These are phyloP conservation scores for Jamesozyma jinghongensis DNA, from an alignment of 805 yeast genomes.

Conservation along the genomic window DNA sequence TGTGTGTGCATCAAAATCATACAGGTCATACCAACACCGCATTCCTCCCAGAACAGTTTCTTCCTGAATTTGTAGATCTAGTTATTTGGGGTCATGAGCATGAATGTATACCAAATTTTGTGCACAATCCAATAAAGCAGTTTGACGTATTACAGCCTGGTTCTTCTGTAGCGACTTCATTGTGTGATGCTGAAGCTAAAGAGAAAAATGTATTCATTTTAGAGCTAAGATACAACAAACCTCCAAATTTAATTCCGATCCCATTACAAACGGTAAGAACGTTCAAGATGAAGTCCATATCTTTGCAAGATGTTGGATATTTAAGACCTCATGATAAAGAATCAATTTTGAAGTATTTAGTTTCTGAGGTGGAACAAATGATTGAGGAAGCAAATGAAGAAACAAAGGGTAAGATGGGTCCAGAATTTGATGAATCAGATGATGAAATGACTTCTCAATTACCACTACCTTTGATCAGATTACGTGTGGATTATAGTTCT, in stretches of 20 bases:
- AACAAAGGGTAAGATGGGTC: constrained; percentile 33
- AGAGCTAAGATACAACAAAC: constrained; percentile 48
- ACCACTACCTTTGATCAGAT: constrained; percentile 76
- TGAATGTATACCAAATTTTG: constrained; percentile 73
- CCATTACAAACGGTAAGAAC: constrained; percentile 62
- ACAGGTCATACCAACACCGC: constrained; percentile 70
- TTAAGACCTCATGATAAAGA: constrained; percentile 54
- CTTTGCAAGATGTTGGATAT: constrained; percentile 42
- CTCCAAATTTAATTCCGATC: constrained; percentile 41
- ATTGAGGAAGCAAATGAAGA: constrained; percentile 48
- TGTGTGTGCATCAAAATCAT: constrained; percentile 91
- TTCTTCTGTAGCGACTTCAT: constrained; percentile 84
- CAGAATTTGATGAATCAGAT: constrained; percentile 7
- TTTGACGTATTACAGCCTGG: constrained; percentile 88
- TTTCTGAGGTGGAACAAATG: constrained; percentile 55
- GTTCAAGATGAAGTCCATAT: constrained; percentile 61
- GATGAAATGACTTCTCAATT: constrained; percentile 27
- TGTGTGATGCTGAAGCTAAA: constrained; percentile 74
- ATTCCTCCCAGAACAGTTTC: constrained; percentile 72
- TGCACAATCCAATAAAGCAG: constrained; percentile 42
- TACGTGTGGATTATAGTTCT: constrained; percentile 82
- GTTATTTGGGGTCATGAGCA: constrained; percentile 98
- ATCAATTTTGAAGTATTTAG: constrained; percentile 51
- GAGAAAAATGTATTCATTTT: constrained; percentile 68
- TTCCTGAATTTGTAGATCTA: constrained; percentile 75